Evolutionary conservation across 1,284 basidiomycete genomes (phyloP), one percentile per base, ranked within the genome.

Genomic region (Irpex sp.): DNA sequence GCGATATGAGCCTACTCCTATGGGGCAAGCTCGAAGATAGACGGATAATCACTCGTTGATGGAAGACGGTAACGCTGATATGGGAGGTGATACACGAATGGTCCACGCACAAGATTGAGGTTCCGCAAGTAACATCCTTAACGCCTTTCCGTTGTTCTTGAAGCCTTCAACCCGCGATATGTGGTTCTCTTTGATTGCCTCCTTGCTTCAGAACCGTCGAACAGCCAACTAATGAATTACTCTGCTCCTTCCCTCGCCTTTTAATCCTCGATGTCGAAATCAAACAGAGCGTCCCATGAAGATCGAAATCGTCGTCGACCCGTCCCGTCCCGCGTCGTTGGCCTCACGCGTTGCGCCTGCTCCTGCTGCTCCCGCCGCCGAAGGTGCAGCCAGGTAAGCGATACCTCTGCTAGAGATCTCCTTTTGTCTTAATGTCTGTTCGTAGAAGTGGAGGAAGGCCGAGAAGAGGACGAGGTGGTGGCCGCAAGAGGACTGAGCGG

Each of bases 271-370:
- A 33, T 35, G 19, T 55, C 53, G 26, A 31, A 55, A 49, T 51
- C 57, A 61, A 66, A 77, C 80, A 97, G 95, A 95, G 84, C 93
- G 93, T 71, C 93, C 95, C 31, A 97, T 99, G 93, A 97, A 95
- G 83, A 95, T 98, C 68, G 97, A 98, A 83, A 94, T 98, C 66
- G 88, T 98, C 55, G 85, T 98, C 74, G 94, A 97, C 81, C 95
- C 95, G 26, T 82, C 89, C 60, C 85, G 85, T 60, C 83, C 88
- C n/a, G 82, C 84, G 4, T 82, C 90, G 7, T 69, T 78, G 17
- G 77, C 78, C 21, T 81, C 87, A 2, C 82, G 96, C 67, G 87
- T 83, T 19, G 84, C 86, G 26, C 87, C 92, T 36, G 85, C 90
- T 11, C 60, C 63, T 1, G 83, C 89, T 56, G 81, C 83, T 35